Conservation (phyloP, 495 filamentous ascomycete genomes). For the Elaphomyces granulatus region DNA sequence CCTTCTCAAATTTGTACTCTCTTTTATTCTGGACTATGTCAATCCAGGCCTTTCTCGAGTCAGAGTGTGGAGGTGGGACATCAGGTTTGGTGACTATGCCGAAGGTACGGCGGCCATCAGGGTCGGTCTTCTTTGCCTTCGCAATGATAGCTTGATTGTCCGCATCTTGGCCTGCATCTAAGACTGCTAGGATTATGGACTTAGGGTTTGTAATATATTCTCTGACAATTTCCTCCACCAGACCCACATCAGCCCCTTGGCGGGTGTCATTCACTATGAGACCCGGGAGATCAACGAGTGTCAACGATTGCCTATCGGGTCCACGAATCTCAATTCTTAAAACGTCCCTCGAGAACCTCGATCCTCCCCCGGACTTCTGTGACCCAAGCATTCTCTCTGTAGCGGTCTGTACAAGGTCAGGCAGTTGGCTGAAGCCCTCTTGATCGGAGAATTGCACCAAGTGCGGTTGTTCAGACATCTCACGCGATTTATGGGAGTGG, state of each 20-base stretch:
- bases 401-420: too few species aligned
- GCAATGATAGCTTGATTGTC: constrained; percentile 37
- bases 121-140: constrained; percentile 28
- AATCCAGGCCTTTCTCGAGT: constrained; percentile 34
- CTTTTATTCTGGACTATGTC: constrained; percentile 45
- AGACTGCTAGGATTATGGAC: constrained; percentile 22
- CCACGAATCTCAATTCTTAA: too few species aligned
- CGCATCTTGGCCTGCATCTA: constrained; percentile 36
- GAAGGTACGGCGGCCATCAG: constrained; percentile 32
- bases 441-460: too few species aligned
- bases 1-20: constrained; percentile 43
- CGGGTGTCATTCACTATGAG: constrained; percentile 20
- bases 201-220: constrained; percentile 20
- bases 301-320: constrained; percentile 38
- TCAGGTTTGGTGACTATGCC: constrained; percentile 43
- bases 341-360: too few species aligned
- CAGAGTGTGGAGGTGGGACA: constrained; percentile 15
- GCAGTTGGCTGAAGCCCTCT: too few species aligned
- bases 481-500: too few species aligned
- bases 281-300: constrained; percentile 42
- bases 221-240: constrained; percentile 17
- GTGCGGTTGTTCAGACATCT: too few species aligned
- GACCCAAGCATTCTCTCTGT: too few species aligned
- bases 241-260: constrained; percentile 19
- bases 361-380: too few species aligned